Conservation (phyloP, 2,329 filamentous ascomycete species). For the Curvularia hawaiiensis region DNA sequence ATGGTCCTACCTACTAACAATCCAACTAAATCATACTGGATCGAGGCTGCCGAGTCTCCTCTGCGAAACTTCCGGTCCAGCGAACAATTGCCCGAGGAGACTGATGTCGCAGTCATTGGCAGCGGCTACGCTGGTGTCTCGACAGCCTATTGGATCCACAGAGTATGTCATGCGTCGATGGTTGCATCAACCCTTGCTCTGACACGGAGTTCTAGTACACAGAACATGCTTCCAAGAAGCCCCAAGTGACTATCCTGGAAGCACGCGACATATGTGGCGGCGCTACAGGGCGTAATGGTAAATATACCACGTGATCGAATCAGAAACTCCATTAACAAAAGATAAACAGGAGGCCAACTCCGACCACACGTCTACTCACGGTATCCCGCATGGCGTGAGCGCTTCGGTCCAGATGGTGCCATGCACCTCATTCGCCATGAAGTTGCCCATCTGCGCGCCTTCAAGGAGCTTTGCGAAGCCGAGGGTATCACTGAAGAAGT, state of each 20-base stretch:
- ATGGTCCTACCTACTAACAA: conserved; percentile 16
- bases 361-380: conserved; percentile 20
- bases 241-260: conserved; percentile 18
- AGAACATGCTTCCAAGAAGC: conserved; percentile 12
- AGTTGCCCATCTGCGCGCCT: conserved; percentile 16
- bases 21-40: conserved; percentile 21
- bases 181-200: conserved; percentile 2
- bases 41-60: conserved; percentile 17
- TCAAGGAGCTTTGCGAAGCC: conserved; percentile 11
- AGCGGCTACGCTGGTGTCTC: conserved; percentile 19
- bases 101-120: conserved; percentile 23
- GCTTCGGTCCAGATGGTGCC: conserved; percentile 15
- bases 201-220: conserved; percentile 12
- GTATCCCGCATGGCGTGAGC: conserved; percentile 15
- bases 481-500: conserved; percentile 17
- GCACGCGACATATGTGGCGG: conserved; percentile 18
- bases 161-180: conserved; percentile 9
- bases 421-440: conserved; percentile 21
- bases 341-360: conserved; percentile 19
- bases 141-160: conserved; percentile 22
- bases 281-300: conserved; percentile 19
- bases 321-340: not conserved
- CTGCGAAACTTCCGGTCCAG: conserved; percentile 17
- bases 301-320: not conserved
- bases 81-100: conserved; percentile 12